Evolutionary conservation across 371 early-diverging fungal species (phyloP).

Genomic region (Mucor sp.): DNA sequence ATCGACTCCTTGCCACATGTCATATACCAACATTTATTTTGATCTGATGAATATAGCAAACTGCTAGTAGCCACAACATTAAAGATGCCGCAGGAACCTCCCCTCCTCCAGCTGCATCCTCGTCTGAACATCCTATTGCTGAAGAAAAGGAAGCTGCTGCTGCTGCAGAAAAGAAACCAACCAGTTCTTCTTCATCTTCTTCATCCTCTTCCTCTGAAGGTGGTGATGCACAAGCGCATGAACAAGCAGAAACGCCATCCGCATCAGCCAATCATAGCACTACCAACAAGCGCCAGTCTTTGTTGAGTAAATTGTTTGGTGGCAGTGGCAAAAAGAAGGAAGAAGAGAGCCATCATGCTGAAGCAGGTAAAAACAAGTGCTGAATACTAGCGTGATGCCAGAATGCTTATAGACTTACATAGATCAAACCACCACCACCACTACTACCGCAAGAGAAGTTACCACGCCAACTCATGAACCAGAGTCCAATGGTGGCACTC

Average conservation of each 20-base stretch:
- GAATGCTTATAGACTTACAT: not conserved
- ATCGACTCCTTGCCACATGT: not conserved
- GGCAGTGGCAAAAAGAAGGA: slow-evolving; percentile 17
- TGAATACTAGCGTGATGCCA: not conserved
- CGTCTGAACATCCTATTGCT: not conserved
- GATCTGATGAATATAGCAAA: not conserved
- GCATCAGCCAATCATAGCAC: slow-evolving; percentile 15
- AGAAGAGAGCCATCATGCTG: slow-evolving; percentile 12
- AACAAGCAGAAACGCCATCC: slow-evolving; percentile 16
- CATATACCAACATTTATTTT: not conserved
- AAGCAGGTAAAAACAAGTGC: not conserved
- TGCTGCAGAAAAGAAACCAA: not conserved
- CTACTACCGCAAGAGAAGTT: too few relatives aligned
- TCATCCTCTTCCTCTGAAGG: not conserved
- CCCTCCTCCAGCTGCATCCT: not conserved
- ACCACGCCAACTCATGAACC: not conserved
- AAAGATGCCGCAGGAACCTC: slow-evolving; percentile 9
- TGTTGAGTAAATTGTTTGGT: slow-evolving; percentile 23
- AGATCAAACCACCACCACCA: not conserved
- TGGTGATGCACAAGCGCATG: slow-evolving; percentile 8
- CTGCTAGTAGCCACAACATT: slow-evolving; percentile 7
- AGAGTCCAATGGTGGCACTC: not conserved
- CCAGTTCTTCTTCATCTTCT: not conserved
- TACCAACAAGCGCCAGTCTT: slow-evolving; percentile 23
- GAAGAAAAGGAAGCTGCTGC: slow-evolving; percentile 4